Conservation (phyloP, 78 protist genomes). For the Dictyostelium capitatum region DNA sequence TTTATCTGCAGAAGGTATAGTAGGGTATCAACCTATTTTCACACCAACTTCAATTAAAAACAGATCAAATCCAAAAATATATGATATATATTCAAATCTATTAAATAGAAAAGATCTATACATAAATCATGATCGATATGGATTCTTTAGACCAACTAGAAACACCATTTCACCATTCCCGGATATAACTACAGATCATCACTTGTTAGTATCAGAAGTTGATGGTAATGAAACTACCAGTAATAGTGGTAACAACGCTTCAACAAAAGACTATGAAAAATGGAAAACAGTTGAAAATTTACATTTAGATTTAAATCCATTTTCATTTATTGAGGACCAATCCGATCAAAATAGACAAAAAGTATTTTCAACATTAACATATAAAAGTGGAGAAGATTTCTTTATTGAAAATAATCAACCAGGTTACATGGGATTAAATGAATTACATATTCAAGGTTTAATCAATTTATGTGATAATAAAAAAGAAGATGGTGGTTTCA, state of each 20-base stretch:
- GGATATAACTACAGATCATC: constrained; percentile 35
- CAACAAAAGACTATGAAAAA: neutral
- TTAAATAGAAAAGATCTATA: constrained; percentile 44
- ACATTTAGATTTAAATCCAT: constrained; percentile 74
- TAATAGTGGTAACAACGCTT: neutral
- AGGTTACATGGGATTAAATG: constrained; percentile 20
- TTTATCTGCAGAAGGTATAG: constrained; percentile 17
- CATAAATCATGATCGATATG: constrained; percentile 83
- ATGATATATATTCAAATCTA: constrained; percentile 21
- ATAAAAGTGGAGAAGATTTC: constrained; percentile 33
- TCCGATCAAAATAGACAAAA: constrained; percentile 11
- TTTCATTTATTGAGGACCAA: constrained; percentile 32
- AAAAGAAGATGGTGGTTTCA: constrained; percentile 77
- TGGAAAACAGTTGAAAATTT: constrained; percentile 46
- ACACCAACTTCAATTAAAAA: neutral
- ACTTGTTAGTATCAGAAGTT: neutral
- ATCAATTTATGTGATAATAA: constrained; percentile 62
- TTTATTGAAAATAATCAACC: constrained; percentile 62
- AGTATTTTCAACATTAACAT: neutral
- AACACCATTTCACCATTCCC: constrained; percentile 19
- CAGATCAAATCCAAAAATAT: constrained; percentile 50
- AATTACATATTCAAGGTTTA: constrained; percentile 63
- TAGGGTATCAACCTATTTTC: constrained; percentile 49
- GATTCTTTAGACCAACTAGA: constrained; percentile 72
- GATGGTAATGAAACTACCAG: neutral